phyloP scores from a whole-genome alignment of 768 basidiomycete genomes.

The Auricularia sp. region DNA sequence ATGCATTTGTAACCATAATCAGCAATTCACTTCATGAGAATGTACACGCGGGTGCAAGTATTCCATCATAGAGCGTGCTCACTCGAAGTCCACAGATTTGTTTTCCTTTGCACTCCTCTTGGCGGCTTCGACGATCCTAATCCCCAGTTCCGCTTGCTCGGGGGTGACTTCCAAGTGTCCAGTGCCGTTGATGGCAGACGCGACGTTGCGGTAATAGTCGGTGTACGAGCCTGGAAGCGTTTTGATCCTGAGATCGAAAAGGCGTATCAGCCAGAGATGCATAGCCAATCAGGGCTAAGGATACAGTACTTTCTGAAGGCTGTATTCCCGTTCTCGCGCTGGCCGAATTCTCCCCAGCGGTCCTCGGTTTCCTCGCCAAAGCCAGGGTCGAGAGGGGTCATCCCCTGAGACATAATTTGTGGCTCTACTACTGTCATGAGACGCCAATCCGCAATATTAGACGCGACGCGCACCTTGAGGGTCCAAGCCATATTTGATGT shows the following conservation, averaged over 20 bases:
- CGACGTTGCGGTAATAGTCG: conserved; percentile 9
- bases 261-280: neutral
- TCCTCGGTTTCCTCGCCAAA: conserved; percentile 8
- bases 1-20: too few relatives aligned
- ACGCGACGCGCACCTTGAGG: conserved; percentile 1
- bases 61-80: neutral
- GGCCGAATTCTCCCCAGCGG: conserved; percentile 7
- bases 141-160: conserved; percentile 7
- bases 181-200: conserved; percentile 7
- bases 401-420: conserved; percentile 6
- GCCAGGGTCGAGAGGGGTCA: conserved; percentile 6
- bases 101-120: neutral
- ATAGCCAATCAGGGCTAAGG: neutral
- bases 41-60: too few relatives aligned
- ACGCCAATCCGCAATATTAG: neutral
- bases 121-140: neutral
- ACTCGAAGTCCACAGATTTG: neutral
- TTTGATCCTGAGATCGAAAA: neutral
- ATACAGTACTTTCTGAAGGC: conserved; percentile 2
- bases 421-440: neutral
- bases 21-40: too few relatives aligned
- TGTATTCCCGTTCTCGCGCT: conserved; percentile 2
- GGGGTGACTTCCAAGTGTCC: conserved; percentile 5
- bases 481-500: conserved; percentile 8
- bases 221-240: conserved; percentile 7